These are phyloP conservation scores for Bacidia gigantensis DNA, from an alignment of 495 filamentous ascomycete genomes.

Conservation along the genomic window DNA sequence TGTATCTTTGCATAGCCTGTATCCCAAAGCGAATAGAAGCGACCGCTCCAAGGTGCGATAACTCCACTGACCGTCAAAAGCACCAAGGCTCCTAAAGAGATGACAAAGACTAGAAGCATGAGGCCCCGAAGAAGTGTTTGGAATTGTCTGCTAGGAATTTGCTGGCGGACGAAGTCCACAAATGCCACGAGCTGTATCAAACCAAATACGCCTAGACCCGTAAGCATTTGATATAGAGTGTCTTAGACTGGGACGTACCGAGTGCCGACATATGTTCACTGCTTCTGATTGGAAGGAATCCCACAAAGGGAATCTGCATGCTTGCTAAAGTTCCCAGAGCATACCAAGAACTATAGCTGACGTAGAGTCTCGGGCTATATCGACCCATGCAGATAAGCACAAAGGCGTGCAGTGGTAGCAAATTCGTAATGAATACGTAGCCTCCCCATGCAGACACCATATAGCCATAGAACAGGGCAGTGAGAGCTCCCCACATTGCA, in stretches of 20 bases:
- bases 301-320: constrained; percentile 99
- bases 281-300: constrained; percentile 88
- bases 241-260: constrained; percentile 40
- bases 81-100: constrained; percentile 63
- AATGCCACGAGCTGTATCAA: constrained; percentile 89
- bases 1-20: constrained; percentile 99
- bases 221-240: not conserved
- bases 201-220: constrained; percentile 72
- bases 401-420: constrained; percentile 91
- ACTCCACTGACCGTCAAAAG: constrained; percentile 73
- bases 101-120: constrained; percentile 59
- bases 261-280: constrained; percentile 98
- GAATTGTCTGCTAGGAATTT: constrained; percentile 86
- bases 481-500: constrained; percentile 86
- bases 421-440: constrained; percentile 98
- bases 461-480: constrained; percentile 96
- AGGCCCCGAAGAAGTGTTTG: constrained; percentile 68
- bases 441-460: constrained; percentile 99
- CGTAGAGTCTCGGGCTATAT: constrained; percentile 86
- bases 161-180: constrained; percentile 76
- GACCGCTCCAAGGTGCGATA: constrained; percentile 95
- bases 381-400: constrained; percentile 94
- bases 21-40: constrained; percentile 99
- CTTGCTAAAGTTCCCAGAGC: constrained; percentile 90
- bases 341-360: constrained; percentile 96